Conservation (phyloP, 495 filamentous ascomycete genomes). For the Penicillium psychrofluorescens region DNA sequence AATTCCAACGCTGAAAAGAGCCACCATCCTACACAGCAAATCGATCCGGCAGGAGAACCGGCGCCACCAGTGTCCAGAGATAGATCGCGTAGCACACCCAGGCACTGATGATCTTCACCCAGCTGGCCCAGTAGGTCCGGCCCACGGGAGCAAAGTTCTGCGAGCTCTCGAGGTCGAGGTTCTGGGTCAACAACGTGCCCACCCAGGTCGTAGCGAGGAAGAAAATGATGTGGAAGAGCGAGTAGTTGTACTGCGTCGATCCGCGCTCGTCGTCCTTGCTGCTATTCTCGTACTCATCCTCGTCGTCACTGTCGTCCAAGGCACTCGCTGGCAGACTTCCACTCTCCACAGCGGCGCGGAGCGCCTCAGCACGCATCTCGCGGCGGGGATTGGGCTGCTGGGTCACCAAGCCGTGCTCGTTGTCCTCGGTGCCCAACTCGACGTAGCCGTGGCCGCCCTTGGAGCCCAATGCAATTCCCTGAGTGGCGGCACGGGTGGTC, state of each 20-base stretch:
- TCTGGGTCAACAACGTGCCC: conserved; percentile 83
- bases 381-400: conserved; percentile 73
- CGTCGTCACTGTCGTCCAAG: conserved; percentile 70
- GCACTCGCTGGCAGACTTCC: conserved; percentile 89
- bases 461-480: conserved; percentile 75
- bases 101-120: conserved; percentile 97
- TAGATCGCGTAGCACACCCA: conserved; percentile 98
- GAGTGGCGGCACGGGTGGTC: conserved; percentile 91
- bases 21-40: conserved; percentile 49
- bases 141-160: conserved; percentile 85
- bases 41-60: conserved; percentile 75
- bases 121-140: conserved; percentile 93
- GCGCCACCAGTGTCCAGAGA: conserved; percentile 84
- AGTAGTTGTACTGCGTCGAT: conserved; percentile 91
- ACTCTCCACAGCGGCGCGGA: conserved; percentile 85
- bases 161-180: conserved; percentile 57
- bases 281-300: conserved; percentile 46
- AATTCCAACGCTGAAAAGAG: background rate
- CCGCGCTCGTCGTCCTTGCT: conserved; percentile 76
- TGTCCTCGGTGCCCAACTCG: conserved; percentile 58
- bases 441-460: conserved; percentile 54
- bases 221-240: conserved; percentile 97
- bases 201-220: conserved; percentile 94
- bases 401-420: conserved; percentile 81
- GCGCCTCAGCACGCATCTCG: conserved; percentile 86